phyloP scores from a whole-genome alignment of 345 rosid species.

The Salix dunnii region DNA sequence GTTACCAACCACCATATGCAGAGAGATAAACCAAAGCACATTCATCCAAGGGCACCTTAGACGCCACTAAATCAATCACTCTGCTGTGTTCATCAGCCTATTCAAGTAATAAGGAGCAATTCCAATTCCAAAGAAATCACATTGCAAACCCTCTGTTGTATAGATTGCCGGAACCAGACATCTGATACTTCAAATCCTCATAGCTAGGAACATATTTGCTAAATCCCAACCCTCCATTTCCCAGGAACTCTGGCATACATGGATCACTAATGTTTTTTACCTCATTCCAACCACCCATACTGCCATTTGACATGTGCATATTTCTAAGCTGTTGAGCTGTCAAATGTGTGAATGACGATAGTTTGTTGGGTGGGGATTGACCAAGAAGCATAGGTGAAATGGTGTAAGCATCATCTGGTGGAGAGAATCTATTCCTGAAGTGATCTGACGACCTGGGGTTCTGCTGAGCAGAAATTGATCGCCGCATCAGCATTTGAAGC shows the following conservation, averaged over 20 bases:
- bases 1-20: not conserved
- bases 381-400: constrained; percentile 29
- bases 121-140: constrained; percentile 23
- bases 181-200: constrained; percentile 39
- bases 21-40: not conserved
- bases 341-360: constrained; percentile 27
- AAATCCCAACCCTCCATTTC: constrained; percentile 33
- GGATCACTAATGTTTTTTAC: constrained; percentile 23
- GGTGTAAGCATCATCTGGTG: constrained; percentile 23
- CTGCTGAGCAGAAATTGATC: constrained; percentile 37
- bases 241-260: constrained; percentile 29
- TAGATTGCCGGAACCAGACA: constrained; percentile 39
- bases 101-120: constrained; percentile 2
- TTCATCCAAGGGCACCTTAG: not conserved
- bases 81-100: not conserved
- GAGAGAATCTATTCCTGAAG: constrained; percentile 34
- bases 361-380: constrained; percentile 26
- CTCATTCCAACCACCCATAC: constrained; percentile 48
- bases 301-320: constrained; percentile 29
- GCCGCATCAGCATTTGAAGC: constrained; percentile 32
- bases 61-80: constrained; percentile 1
- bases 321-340: constrained; percentile 33
- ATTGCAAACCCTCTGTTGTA: constrained; percentile 46
- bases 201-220: constrained; percentile 29
- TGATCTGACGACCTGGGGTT: constrained; percentile 22